A percentile compares a stretch with the other conserved stretches of the same genome.
Evolutionary conservation across 257 asterid genomes (phyloP).

Genomic region (Nemophila menziesii): DNA sequence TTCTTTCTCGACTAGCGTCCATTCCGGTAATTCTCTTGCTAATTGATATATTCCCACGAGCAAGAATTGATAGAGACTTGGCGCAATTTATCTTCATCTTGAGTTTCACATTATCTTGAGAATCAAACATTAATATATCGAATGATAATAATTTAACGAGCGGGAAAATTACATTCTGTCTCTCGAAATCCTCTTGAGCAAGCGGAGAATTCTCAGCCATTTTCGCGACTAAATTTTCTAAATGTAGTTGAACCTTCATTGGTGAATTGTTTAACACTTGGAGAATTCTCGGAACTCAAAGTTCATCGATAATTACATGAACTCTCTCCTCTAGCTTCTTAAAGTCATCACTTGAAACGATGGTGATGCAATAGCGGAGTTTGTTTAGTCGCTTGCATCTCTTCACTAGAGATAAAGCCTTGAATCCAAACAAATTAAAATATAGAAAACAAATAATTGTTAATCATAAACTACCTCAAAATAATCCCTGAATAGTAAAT

Average conservation of each 20-base stretch:
- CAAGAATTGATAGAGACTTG: slow-evolving; percentile 71
- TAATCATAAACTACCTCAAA: too few relatives aligned
- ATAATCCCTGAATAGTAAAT: too few relatives aligned
- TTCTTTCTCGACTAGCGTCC: slow-evolving; percentile 61
- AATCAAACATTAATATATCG: too few relatives aligned
- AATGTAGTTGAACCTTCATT: slow-evolving; percentile 49
- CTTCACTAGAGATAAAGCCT: slow-evolving; percentile 35
- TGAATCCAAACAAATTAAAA: too few relatives aligned
- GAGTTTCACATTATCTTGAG: slow-evolving; percentile 61
- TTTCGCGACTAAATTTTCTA: slow-evolving; percentile 50
- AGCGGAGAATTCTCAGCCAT: slow-evolving; percentile 50
- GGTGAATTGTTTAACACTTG: slow-evolving; percentile 51
- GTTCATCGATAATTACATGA: slow-evolving; percentile 29
- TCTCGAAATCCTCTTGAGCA: too few relatives aligned
- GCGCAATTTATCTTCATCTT: slow-evolving; percentile 49
- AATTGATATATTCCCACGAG: slow-evolving; percentile 48
- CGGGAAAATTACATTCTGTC: too few relatives aligned
- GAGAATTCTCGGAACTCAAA: slow-evolving; percentile 48
- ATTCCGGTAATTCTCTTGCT: slow-evolving; percentile 61
- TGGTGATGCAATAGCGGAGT: slow-evolving; percentile 48
- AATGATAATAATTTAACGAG: too few relatives aligned
- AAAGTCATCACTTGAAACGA: slow-evolving; percentile 64
- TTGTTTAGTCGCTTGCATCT: slow-evolving; percentile 56
- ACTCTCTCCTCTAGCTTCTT: slow-evolving; percentile 55
- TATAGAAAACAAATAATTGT: too few relatives aligned